phyloP scores from a whole-genome alignment of 2,329 filamentous ascomycete genomes.

The Fusarium scirpi region DNA sequence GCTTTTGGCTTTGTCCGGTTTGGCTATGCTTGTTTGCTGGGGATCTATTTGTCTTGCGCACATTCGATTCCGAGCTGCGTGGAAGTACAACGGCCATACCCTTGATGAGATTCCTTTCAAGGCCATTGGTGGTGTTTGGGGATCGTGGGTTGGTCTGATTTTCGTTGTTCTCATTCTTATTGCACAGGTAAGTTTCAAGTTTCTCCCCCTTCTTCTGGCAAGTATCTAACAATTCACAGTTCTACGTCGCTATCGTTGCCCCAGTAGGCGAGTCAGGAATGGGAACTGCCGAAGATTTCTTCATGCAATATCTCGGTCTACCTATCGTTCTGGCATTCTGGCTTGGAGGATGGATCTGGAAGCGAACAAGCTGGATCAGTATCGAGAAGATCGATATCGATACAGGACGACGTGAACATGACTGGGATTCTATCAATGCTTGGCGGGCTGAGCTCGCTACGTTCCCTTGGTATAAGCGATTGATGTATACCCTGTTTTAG shows the following conservation, averaged over 20 bases:
- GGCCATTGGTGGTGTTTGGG: conserved; percentile 69
- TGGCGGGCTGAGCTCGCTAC: conserved; percentile 61
- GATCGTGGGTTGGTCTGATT: conserved; percentile 73
- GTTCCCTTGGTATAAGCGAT: conserved; percentile 62
- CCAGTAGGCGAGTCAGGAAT: conserved; percentile 51
- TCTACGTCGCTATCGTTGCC: conserved; percentile 59
- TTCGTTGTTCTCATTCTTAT: conserved; percentile 66
- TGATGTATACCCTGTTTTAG: conserved; percentile 31
- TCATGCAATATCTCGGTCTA: conserved; percentile 65
- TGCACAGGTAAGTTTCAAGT: conserved; percentile 56
- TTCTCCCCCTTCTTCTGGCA: rapidly evolving
- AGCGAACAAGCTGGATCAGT: conserved; percentile 69
- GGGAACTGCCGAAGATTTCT: conserved; percentile 62
- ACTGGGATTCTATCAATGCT: conserved; percentile 71
- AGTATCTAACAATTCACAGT: conserved; percentile 7
- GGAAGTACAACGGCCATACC: conserved; percentile 67
- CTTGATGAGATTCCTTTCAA: conserved; percentile 74
- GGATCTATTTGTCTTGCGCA: conserved; percentile 71
- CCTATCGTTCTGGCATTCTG: conserved; percentile 68
- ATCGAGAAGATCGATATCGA: conserved; percentile 74
- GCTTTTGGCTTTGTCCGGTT: conserved; percentile 72
- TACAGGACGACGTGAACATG: conserved; percentile 70
- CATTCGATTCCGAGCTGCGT: conserved; percentile 73
- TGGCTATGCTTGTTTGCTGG: conserved; percentile 74
- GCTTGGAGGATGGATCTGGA: conserved; percentile 71